Base-by-base conservation (phyloP, 1,284 basidiomycete species). In the Chalciporus sp. region DNA sequence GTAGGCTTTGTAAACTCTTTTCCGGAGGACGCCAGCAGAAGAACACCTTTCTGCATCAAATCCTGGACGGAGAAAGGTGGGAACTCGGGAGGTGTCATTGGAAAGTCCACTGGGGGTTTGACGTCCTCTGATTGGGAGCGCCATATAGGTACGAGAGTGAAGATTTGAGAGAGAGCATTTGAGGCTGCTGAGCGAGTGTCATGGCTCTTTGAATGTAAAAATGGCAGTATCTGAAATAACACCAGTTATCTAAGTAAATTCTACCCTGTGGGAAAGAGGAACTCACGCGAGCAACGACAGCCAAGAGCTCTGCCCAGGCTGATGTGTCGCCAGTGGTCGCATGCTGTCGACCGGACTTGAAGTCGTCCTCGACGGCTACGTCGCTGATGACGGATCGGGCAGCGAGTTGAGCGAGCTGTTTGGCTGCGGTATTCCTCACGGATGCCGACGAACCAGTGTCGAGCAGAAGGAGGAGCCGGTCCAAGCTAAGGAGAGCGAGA, bases 321-420 rank as follows among this genome's bases (percentile, higher is more conserved):
- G 86, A 79, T 46, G 82, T 80, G 64, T 92, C 89, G 43, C 77
- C 77, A 58, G 80, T 68, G 45, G 82, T 73, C 27, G 78, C 74
- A 71, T 86, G 82, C 56, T 83, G 81, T 47, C 84, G 80, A 52
- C 65, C 74, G 58, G 89, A 90, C 55, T 88, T 76, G 67, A 89
- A 86, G 57, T 92, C 87, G 61, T 92, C 91, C 60, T 86, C 83
- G 68, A 88, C 80, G 29, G 87, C 81, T 49, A 92, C 90, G 76
- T 95, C 92, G 61, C 82, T 83, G 64, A 86, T 84, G 59, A 94
- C 84, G 63, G 85, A 86, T 71, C 90, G 88, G 19, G 83, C 88
- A 3, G 94, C 94, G 53, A 96, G 81, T 64, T 95, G 91, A 1
- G 93, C 95, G 42, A 97, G 82, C 72, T 97, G 95, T 67, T 92